Evolutionary conservation across 1,284 basidiomycete genomes (phyloP).

Genomic region (Puccinia novopanici): DNA sequence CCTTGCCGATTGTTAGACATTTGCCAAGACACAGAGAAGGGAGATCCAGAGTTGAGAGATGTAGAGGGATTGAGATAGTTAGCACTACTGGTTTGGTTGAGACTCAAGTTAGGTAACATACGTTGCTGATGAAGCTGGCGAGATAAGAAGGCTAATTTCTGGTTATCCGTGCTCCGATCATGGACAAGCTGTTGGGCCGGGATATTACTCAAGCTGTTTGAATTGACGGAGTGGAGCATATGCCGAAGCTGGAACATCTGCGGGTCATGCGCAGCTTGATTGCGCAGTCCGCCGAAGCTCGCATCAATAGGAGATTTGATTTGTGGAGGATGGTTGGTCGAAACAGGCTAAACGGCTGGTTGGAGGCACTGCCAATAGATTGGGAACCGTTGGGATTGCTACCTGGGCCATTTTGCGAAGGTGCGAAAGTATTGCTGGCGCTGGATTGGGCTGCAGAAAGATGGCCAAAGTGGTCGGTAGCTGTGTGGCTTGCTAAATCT

Average conservation of each 20-base stretch:
- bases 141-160: constrained; percentile 41
- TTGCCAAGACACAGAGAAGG: neutral
- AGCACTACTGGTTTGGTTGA: constrained; percentile 11
- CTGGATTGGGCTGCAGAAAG: neutral
- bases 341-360: constrained; percentile 17
- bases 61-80: neutral
- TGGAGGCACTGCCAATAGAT: constrained; percentile 8
- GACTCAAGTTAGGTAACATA: constrained; percentile 3
- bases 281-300: neutral
- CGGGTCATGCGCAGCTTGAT: constrained; percentile 15
- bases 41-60: constrained; percentile 1
- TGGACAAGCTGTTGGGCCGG: constrained; percentile 23
- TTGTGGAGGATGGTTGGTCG: constrained; percentile 32
- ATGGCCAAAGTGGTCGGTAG: neutral
- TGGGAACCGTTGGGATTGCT: neutral
- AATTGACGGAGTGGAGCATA: constrained; percentile 23
- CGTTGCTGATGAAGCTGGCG: constrained; percentile 50
- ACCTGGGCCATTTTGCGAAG: neutral
- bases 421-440: neutral
- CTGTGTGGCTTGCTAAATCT: neutral
- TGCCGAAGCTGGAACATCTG: constrained; percentile 30
- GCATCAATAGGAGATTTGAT: constrained; percentile 8
- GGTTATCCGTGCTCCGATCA: constrained; percentile 37
- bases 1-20: constrained; percentile 29
- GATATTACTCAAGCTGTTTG: constrained; percentile 18